phyloP scores from a whole-genome alignment of 1,284 basidiomycete genomes.

The Sanghuangporus baumii region DNA sequence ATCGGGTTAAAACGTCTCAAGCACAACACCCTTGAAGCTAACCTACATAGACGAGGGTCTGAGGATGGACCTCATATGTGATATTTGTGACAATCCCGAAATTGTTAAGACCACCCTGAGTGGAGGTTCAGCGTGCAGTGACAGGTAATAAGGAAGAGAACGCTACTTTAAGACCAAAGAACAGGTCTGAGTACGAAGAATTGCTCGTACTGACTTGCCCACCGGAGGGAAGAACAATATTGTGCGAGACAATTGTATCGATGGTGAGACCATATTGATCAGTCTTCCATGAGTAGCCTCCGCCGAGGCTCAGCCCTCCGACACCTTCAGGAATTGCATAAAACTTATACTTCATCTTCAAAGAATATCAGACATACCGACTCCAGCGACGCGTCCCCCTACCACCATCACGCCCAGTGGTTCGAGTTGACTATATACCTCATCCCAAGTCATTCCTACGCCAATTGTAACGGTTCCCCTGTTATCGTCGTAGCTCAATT shows the following conservation, averaged over 20 bases:
- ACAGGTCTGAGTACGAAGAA: constrained; percentile 6
- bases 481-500: constrained; percentile 14
- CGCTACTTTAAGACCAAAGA: constrained; percentile 12
- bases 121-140: neutral
- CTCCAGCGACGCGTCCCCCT: constrained; percentile 22
- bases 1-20: neutral
- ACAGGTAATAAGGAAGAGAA: neutral
- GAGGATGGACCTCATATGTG: neutral
- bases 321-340: neutral
- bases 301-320: constrained; percentile 8
- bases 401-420: constrained; percentile 19
- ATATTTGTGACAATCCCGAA: constrained; percentile 16
- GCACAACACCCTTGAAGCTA: neutral
- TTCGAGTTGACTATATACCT: constrained; percentile 21
- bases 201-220: constrained; percentile 1
- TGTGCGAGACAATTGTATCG: constrained; percentile 11
- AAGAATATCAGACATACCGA: constrained; percentile 6
- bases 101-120: constrained; percentile 14
- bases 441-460: constrained; percentile 21
- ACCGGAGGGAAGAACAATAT: constrained; percentile 11
- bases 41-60: constrained; percentile 11
- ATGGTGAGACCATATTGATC: constrained; percentile 15
- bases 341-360: neutral
- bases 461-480: constrained; percentile 18
- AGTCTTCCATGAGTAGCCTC: constrained; percentile 18